These are phyloP conservation scores for Fraxinus pennsylvanica DNA, from an alignment of 257 asterid genomes.

Conservation along the genomic window DNA sequence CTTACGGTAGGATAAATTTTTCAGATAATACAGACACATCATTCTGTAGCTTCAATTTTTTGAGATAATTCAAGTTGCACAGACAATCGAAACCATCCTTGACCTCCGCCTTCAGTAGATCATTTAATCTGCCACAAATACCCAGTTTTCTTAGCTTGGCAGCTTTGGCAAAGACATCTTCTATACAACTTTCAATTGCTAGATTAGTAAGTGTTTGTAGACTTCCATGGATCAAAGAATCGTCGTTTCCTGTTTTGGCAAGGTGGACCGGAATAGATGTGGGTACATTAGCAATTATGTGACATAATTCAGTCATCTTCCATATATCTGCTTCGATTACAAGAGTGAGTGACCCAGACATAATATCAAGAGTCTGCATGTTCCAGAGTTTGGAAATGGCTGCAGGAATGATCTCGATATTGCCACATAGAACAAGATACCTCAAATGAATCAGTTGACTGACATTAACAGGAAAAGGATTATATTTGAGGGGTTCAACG, in stretches of 20 bases:
- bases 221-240: constrained; percentile 4
- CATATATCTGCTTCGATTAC: constrained; percentile 35
- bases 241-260: neutral
- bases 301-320: constrained; percentile 42
- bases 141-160: constrained; percentile 32
- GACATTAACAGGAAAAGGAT: constrained; percentile 26
- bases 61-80: constrained; percentile 5
- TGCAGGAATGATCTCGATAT: constrained; percentile 29
- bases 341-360: constrained; percentile 24
- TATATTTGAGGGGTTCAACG: constrained; percentile 29
- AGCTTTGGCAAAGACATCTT: constrained; percentile 23
- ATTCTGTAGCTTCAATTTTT: constrained; percentile 44
- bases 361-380: constrained; percentile 37
- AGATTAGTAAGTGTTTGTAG: constrained; percentile 41
- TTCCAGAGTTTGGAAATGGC: constrained; percentile 35
- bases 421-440: constrained; percentile 36
- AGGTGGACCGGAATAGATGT: constrained; percentile 1
- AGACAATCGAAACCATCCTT: constrained; percentile 20
- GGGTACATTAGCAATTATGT: constrained; percentile 39
- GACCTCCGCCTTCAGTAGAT: neutral
- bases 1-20: constrained; percentile 14
- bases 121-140: constrained; percentile 28
- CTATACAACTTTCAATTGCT: constrained; percentile 36
- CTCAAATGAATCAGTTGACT: constrained; percentile 40
- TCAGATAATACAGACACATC: neutral